These are phyloP conservation scores for Mycothermus thermophilus DNA, from an alignment of 495 filamentous ascomycete species.

Conservation along the genomic window DNA sequence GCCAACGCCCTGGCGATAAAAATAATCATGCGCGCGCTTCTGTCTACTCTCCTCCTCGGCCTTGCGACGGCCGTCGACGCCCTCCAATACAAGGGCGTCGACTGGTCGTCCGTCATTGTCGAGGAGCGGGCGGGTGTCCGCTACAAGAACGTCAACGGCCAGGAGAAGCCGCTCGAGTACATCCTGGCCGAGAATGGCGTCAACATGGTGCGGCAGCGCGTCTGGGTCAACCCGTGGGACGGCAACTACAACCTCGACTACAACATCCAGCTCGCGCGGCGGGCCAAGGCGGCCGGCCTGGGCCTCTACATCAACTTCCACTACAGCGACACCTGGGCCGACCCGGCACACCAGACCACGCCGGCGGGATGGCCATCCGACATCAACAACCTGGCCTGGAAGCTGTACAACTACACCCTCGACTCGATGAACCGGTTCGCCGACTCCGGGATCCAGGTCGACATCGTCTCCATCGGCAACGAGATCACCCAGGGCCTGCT, in stretches of 20 bases:
- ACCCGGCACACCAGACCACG: constrained; percentile 33
- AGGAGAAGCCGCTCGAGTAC: constrained; percentile 41
- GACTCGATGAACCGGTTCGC: constrained; percentile 47
- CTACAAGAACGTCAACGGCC: constrained; percentile 45
- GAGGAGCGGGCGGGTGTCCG: constrained; percentile 47
- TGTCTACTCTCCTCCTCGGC: constrained; percentile 10
- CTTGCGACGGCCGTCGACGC: constrained; percentile 22
- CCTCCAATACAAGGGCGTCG: constrained; percentile 52
- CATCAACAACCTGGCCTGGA: constrained; percentile 43
- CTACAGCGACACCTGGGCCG: constrained; percentile 52
- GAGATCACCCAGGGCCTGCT: constrained; percentile 52
- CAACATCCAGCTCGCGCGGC: constrained; percentile 49
- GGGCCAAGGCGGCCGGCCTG: constrained; percentile 50
- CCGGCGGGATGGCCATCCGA: constrained; percentile 48
- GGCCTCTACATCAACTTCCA: constrained; percentile 57
- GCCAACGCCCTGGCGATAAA: too few species aligned
- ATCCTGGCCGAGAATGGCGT: constrained; percentile 51
- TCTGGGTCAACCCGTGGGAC: constrained; percentile 58
- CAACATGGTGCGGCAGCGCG: constrained; percentile 56
- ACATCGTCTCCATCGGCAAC: constrained; percentile 55
- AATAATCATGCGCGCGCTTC: too few species aligned
- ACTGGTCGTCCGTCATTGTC: constrained; percentile 57
- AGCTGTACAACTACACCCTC: constrained; percentile 53
- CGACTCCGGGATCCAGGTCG: constrained; percentile 36
- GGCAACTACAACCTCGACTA: constrained; percentile 56